phyloP scores from a whole-genome alignment of 495 filamentous ascomycete genomes.

The Xylaria curta region DNA sequence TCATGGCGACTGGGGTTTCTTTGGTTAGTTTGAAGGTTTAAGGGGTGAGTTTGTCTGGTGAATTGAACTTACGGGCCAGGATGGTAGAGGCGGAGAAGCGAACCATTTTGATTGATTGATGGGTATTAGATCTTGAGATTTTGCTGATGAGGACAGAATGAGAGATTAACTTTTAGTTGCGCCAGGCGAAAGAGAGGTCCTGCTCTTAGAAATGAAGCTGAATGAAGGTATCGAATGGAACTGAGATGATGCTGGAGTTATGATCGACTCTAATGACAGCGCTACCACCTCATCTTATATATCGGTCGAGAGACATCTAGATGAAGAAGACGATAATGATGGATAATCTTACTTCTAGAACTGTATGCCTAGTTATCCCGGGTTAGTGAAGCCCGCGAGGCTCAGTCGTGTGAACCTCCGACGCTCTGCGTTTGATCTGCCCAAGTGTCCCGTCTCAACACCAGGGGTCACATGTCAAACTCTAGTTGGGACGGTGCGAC shows the following conservation, averaged over 20 bases:
- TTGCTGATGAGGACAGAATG: neutral
- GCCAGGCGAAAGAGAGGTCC: slow-evolving; percentile 3
- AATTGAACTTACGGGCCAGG: slow-evolving; percentile 21
- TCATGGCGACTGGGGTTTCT: slow-evolving; percentile 20
- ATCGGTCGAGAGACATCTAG: neutral
- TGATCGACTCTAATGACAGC: neutral
- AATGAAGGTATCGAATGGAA: slow-evolving; percentile 1
- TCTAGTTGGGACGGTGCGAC: slow-evolving; percentile 10
- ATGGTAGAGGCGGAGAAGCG: slow-evolving; percentile 17
- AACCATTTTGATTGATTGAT: slow-evolving; percentile 21
- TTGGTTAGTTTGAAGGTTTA: neutral
- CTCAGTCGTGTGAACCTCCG: slow-evolving; percentile 23
- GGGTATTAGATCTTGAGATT: neutral
- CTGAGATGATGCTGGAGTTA: neutral
- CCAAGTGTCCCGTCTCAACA: neutral
- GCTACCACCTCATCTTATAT: slow-evolving; percentile 10
- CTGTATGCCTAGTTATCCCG: neutral
- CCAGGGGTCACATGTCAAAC: slow-evolving; percentile 9
- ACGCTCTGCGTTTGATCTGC: slow-evolving; percentile 22
- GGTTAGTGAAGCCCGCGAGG: slow-evolving; percentile 21
- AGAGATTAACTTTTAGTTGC: neutral
- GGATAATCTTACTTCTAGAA: neutral
- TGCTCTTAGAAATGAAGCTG: slow-evolving; percentile 16
- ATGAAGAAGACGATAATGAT: neutral
- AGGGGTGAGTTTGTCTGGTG: neutral